Conservation (phyloP, 163 green algal genomes). For the Chlorella variabilis region DNA sequence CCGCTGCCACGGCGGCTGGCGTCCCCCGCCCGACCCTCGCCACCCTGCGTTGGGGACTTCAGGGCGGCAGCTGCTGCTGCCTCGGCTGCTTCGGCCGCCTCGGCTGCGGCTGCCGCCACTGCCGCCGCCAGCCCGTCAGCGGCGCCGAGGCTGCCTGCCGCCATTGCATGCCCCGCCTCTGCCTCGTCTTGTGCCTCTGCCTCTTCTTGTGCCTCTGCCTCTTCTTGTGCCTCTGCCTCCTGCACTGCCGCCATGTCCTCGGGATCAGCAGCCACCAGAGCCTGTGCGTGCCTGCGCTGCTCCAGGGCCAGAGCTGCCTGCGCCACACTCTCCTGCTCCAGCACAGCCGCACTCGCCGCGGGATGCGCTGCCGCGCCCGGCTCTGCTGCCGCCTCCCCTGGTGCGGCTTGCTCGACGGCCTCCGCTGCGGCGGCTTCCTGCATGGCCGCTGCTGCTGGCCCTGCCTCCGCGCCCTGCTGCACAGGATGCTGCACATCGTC, state of each 20-base stretch:
- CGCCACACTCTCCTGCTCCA: not conserved
- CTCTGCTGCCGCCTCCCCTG: not conserved
- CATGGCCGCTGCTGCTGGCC: not conserved
- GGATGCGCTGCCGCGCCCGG: not conserved
- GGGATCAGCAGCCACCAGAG: not conserved
- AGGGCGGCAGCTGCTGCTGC: not conserved
- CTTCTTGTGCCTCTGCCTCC: not conserved
- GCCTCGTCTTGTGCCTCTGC: no score
- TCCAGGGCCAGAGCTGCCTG: not conserved
- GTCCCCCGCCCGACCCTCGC: not conserved
- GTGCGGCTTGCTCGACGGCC: not conserved
- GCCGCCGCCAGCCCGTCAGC: not conserved
- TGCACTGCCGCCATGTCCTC: conserved; percentile 1
- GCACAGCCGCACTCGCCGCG: not conserved
- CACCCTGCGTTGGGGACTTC: no score
- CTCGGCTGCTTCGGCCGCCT: not conserved
- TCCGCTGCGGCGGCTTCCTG: not conserved
- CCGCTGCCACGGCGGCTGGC: no score
- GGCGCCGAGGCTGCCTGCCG: not conserved
- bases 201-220: not conserved
- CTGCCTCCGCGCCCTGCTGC: not conserved
- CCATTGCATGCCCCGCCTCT: no score
- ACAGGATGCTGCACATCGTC: not conserved
- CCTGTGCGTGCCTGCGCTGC: not conserved
- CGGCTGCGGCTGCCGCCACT: not conserved